Evolutionary conservation across 2,329 filamentous ascomycete species (phyloP), one percentile per base, ranked within the genome.

Genomic region (Scytalidium sp.): DNA sequence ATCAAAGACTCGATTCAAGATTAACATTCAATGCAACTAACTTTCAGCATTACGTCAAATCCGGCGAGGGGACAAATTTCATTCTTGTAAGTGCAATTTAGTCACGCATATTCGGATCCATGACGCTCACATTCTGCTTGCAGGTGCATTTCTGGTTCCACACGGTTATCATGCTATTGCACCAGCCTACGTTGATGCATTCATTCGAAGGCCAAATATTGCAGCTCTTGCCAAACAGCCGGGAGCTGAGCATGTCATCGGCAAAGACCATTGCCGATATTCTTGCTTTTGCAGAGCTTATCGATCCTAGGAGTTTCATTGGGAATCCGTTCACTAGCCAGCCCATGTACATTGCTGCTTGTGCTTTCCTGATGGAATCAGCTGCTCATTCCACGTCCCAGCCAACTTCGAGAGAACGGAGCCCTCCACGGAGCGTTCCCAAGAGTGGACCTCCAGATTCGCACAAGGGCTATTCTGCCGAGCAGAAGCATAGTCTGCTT

Each of bases 221-320:
- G 45, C 86, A 90, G 49, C 75, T 96, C 1, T 82, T 90, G 32
- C 82, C 87, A 0, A 89, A 94, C 62, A 94, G 89, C 56, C 84
- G 88, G 49, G 89, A 94, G 64, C 67, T 85, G 7, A 64, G 60
- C 54, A 66, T 66, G 61, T 64, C 60, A 22, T 64, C 62, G 20
- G 91, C 90, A 11, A 96, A 95, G 71, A 95, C 90, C 0, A 94
- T 96, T 52, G 90, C 89, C 27, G 90, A 96, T 60, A 96, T 96
- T 15, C 70, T 95, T 8, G 86, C 88, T 1, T 95, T 95, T 66
- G 88, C 90, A 0, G 89, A 95, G 62, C 72, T 95, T 9, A 89
- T 94, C 46, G 89, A 95, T 64, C 84, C 88, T 0, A 91, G 89
- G 65, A 92, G 90, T 58, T 90, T 92, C 49, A 85, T 92, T 27